Evolutionary conservation across 2,329 filamentous ascomycete genomes (phyloP), one percentile per base, ranked within the genome.

Genomic region (Thelonectria discophora): DNA sequence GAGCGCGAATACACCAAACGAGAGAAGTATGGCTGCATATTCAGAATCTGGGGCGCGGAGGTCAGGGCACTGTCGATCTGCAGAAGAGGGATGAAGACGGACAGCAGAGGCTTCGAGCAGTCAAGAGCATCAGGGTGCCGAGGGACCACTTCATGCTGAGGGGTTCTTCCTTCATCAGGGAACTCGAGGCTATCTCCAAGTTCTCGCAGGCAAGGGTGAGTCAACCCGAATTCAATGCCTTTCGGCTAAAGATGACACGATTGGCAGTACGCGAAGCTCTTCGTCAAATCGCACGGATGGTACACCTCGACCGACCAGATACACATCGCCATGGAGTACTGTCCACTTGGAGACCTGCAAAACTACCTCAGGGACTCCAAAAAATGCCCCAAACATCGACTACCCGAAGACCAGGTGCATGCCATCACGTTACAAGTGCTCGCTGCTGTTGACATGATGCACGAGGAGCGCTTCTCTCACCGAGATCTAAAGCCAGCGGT

Each of bases 271-370:
- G 27, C 32, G 10, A 20, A 24, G 4, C 24, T 55, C 18, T 55
- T 55, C 9, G 18, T 55, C 8, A 30, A 55, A 42, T 47, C 32
- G 13, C 17, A 55, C 10, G 43, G 53, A 30, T 55, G 43, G 53
- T 55, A 37, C 39, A 40, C 27, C 11, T 40, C 20, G 21, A n/a
- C 20, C n/a, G 34, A n/a, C 2, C 32, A 39, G 8, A 48, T 55
- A 13, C 37, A 48, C 21, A 48, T 55, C 47, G 30, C 53, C 5
- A 55, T 55, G 53, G 53, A 55, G 24, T 27, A 55, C 18, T 55
- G 20, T n/a, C 10, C 15, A 2, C 13, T 48, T 11, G 43, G 43
- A 8, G 43, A 55, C 32, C 9, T 55, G 17, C 20, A 49, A 13
- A 37, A 40, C 9, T 55, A 55, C n/a, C 30, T 55, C 2, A 12